Conservation (phyloP, 176 grass and related monocot genomes). For the Ensete ventricosum region DNA sequence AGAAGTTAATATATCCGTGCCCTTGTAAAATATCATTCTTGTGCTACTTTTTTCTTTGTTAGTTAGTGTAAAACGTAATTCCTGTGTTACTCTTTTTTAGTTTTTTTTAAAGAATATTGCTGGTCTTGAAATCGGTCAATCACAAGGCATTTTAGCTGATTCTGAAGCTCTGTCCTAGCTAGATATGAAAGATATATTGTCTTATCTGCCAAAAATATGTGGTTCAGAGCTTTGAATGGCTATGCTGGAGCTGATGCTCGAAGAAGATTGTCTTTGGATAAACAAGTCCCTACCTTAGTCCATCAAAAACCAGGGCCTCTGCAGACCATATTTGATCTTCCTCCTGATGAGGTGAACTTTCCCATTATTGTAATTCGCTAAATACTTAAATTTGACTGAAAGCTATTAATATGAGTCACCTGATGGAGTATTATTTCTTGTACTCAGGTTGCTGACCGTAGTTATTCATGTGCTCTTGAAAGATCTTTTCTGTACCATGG, state of each 20-base stretch:
- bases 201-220: background rate
- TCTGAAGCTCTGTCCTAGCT: background rate
- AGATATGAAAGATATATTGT: background rate
- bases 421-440: conserved; percentile 5
- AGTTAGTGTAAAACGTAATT: background rate
- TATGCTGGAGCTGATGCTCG: conserved; percentile 56
- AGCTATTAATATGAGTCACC: background rate
- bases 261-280: conserved; percentile 80
- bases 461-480: conserved; percentile 95
- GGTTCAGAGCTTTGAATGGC: conserved; percentile 43
- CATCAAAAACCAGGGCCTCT: conserved; percentile 92
- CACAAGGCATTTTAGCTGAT: background rate
- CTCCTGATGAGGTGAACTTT: conserved; percentile 65
- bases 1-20: too few species aligned
- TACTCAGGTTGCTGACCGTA: conserved; percentile 64
- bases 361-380: background rate
- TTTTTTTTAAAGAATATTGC: background rate
- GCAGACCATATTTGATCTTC: conserved; percentile 72
- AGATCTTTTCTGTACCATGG: conserved; percentile 97
- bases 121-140: background rate
- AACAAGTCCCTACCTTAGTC: conserved; percentile 75
- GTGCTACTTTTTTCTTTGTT: background rate
- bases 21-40: background rate
- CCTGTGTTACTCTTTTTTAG: background rate
- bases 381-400: conserved; percentile 2